A percentile compares a stretch with the other conserved stretches of the same genome.
Evolutionary conservation across 345 rosid genomes (phyloP).

Genomic region (Citrus maxima): DNA sequence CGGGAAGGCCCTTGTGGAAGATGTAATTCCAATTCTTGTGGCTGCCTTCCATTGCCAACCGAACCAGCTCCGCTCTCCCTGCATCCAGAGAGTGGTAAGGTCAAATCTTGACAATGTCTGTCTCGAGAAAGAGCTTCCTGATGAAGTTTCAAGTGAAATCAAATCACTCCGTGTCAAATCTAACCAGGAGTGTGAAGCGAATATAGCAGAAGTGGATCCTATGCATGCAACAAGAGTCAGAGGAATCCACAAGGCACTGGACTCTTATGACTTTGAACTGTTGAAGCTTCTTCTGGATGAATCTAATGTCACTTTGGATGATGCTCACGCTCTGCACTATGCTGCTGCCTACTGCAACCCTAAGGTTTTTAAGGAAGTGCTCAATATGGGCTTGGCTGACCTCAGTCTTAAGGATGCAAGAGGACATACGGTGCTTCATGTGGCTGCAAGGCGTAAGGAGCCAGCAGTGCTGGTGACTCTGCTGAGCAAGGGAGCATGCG

Average conservation of each 20-base stretch:
- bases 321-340: constrained; percentile 46
- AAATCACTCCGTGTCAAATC: constrained; percentile 14
- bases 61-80: constrained; percentile 18
- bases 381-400: constrained; percentile 23
- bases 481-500: constrained; percentile 24
- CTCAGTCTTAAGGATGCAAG: constrained; percentile 29
- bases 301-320: constrained; percentile 28
- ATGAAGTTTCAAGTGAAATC: constrained; percentile 17
- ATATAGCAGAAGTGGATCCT: no score
- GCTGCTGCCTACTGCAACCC: constrained; percentile 46
- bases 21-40: constrained; percentile 35
- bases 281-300: background rate
- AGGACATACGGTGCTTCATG: constrained; percentile 44
- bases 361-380: constrained; percentile 36
- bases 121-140: constrained; percentile 37
- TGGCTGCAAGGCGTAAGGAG: constrained; percentile 41
- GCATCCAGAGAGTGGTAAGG: constrained; percentile 21
- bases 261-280: no score
- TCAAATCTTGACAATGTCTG: constrained; percentile 29
- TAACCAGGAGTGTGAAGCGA: background rate
- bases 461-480: constrained; percentile 32
- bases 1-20: constrained; percentile 33
- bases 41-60: constrained; percentile 34
- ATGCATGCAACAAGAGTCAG: no score
- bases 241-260: no score